Conservation (phyloP, 1,284 basidiomycete genomes). For the Ganoderma resinaceum region DNA sequence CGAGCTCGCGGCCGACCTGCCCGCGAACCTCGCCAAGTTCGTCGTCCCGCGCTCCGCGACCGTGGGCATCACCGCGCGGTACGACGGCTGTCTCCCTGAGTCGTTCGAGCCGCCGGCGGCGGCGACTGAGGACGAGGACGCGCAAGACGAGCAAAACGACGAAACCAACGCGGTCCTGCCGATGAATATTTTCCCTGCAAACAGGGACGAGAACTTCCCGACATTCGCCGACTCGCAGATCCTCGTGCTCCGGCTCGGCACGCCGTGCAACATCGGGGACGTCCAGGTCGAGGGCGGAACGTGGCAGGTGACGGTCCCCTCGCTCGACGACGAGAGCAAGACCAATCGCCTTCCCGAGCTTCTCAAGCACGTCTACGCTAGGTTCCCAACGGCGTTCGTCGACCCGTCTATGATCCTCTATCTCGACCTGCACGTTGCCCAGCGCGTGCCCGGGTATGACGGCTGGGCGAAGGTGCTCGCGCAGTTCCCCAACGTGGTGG, state of each 20-base stretch:
- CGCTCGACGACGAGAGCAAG: conserved; percentile 3
- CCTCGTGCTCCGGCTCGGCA: conserved; percentile 11
- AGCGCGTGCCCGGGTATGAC: conserved; percentile 8
- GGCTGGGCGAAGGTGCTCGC: conserved; percentile 8
- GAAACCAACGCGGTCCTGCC: conserved; percentile 9
- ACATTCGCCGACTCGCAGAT: neutral
- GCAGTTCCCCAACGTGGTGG: conserved; percentile 10
- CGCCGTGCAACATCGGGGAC: conserved; percentile 10
- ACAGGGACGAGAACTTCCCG: conserved; percentile 9
- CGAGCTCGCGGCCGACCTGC: conserved; percentile 18
- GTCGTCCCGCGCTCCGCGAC: conserved; percentile 1
- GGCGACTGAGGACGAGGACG: neutral
- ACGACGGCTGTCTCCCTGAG: conserved; percentile 15
- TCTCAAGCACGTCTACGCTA: conserved; percentile 8
- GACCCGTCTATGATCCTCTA: conserved; percentile 7
- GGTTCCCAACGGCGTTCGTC: conserved; percentile 6
- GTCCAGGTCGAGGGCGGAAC: conserved; percentile 3
- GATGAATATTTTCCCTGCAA: conserved; percentile 8
- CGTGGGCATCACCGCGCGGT: conserved; percentile 8
- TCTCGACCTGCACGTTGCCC: conserved; percentile 15
- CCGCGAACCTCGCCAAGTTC: conserved; percentile 14
- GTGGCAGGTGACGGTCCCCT: conserved; percentile 11
- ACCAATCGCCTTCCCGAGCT: conserved; percentile 15
- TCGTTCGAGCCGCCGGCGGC: neutral
- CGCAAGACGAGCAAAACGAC: conserved; percentile 1